phyloP scores from a whole-genome alignment of 2,329 filamentous ascomycete species.

The Mollisia scopiformis region DNA sequence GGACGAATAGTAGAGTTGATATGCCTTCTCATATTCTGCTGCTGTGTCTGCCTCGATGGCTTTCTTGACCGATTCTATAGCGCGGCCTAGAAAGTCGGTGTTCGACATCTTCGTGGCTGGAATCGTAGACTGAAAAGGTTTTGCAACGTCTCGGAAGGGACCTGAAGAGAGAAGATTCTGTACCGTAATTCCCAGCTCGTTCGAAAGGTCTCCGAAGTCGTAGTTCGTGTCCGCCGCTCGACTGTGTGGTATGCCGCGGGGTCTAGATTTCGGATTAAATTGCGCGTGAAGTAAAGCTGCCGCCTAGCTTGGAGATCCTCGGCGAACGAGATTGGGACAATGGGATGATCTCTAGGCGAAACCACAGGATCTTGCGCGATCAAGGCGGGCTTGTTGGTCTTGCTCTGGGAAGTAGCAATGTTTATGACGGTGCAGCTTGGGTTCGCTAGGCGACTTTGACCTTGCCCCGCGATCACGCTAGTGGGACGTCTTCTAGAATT shows the following conservation, averaged over 20 bases:
- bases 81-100: slow-evolving; percentile 94
- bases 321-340: not conserved
- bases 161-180: not conserved
- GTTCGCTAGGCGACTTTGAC: slow-evolving; percentile 18
- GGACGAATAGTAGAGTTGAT: slow-evolving; percentile 92
- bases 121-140: not conserved
- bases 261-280: not conserved
- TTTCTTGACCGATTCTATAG: slow-evolving; percentile 96
- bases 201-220: not conserved
- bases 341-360: not conserved
- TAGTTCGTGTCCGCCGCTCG: not conserved
- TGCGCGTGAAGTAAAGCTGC: not conserved
- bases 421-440: slow-evolving; percentile 18
- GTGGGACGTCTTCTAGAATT: slow-evolving; percentile 16
- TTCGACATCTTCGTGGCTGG: slow-evolving; percentile 71
- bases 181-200: not conserved
- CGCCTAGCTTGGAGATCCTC: not conserved
- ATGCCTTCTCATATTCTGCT: slow-evolving; percentile 95
- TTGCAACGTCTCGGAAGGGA: not conserved
- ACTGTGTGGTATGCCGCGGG: not conserved
- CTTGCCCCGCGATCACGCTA: slow-evolving; percentile 31
- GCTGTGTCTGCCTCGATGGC: slow-evolving; percentile 96
- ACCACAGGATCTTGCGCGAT: not conserved
- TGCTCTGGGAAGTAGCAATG: slow-evolving; percentile 8
- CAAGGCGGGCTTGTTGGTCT: slow-evolving; percentile 3